phyloP scores from a whole-genome alignment of 768 basidiomycete species.

The Russula vinacea region DNA sequence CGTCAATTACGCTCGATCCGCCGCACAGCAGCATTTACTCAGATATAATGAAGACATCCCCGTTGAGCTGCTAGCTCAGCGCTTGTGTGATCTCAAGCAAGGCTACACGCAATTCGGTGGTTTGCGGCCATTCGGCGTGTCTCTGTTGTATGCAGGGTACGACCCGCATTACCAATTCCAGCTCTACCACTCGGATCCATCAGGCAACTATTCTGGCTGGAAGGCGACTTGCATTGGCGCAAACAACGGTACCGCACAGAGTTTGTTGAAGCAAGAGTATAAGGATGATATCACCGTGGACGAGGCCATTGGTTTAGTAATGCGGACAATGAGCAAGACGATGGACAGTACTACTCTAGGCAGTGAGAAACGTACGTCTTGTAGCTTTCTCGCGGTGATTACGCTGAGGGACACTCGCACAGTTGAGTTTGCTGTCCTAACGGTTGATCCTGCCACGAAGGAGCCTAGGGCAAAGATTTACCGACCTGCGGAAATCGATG shows the following conservation, averaged over 20 bases:
- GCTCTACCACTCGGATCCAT: conserved; percentile 96
- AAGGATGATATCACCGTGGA: conserved; percentile 91
- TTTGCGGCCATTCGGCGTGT: conserved; percentile 97
- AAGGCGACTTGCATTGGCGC: conserved; percentile 99
- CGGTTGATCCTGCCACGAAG: conserved; percentile 72
- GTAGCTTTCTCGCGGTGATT: conserved; percentile 12
- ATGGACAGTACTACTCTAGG: conserved; percentile 98
- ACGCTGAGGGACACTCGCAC: conserved; percentile 11
- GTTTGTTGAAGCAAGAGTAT: conserved; percentile 95
- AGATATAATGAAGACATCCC: conserved; percentile 97
- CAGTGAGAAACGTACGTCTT: conserved; percentile 84
- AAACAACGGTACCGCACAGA: conserved; percentile 94
- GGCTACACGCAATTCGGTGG: conserved; percentile 98
- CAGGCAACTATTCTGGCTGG: conserved; percentile 98
- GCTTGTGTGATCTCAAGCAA: conserved; percentile 96
- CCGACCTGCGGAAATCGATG: conserved; percentile 83
- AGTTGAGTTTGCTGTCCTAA: conserved; percentile 98
- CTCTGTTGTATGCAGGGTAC: conserved; percentile 93
- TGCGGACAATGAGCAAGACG: conserved; percentile 98
- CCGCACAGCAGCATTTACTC: conserved; percentile 85
- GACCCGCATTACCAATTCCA: conserved; percentile 96
- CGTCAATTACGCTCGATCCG: conserved; percentile 88
- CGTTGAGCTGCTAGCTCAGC: conserved; percentile 91
- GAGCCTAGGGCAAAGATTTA: conserved; percentile 90
- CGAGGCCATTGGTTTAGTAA: conserved; percentile 86